phyloP scores from a whole-genome alignment of 2,329 filamentous ascomycete species.

The Fusarium hainanense region DNA sequence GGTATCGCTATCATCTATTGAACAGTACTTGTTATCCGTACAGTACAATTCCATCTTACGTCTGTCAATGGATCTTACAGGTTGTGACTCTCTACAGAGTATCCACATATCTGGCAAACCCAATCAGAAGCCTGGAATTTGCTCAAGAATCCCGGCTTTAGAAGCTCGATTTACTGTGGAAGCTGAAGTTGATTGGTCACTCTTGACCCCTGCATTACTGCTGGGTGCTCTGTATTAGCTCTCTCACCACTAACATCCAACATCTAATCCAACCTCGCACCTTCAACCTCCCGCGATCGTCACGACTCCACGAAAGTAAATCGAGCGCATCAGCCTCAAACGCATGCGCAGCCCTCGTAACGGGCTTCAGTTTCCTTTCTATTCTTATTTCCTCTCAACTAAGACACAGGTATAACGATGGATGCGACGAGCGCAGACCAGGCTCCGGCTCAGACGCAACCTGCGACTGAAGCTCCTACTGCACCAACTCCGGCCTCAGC shows the following conservation, averaged over 20 bases:
- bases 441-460: slow-evolving; percentile 26
- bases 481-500: not conserved
- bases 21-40: not conserved
- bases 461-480: slow-evolving; percentile 29
- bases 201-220: slow-evolving; percentile 13
- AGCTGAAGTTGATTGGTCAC: slow-evolving; percentile 34
- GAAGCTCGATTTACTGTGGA: slow-evolving; percentile 29
- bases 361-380: slow-evolving; percentile 20
- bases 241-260: slow-evolving; percentile 40
- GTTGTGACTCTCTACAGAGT: slow-evolving; percentile 9
- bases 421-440: slow-evolving; percentile 43
- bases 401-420: slow-evolving; percentile 40
- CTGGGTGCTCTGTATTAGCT: slow-evolving; percentile 26
- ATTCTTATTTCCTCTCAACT: slow-evolving; percentile 18
- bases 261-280: slow-evolving; percentile 30
- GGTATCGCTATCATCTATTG: not conserved
- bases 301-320: slow-evolving; percentile 23
- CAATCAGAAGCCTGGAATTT: slow-evolving; percentile 29
- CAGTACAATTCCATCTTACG: not conserved
- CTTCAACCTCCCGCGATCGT: slow-evolving; percentile 31
- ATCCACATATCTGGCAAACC: not conserved
- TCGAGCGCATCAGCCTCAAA: slow-evolving; percentile 23
- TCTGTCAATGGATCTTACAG: not conserved
- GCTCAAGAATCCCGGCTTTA: slow-evolving; percentile 24
- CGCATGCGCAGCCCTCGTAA: slow-evolving; percentile 31